These are phyloP conservation scores for Sequoiadendron giganteum DNA, from an alignment of 75 land plant genomes.

Conservation along the genomic window DNA sequence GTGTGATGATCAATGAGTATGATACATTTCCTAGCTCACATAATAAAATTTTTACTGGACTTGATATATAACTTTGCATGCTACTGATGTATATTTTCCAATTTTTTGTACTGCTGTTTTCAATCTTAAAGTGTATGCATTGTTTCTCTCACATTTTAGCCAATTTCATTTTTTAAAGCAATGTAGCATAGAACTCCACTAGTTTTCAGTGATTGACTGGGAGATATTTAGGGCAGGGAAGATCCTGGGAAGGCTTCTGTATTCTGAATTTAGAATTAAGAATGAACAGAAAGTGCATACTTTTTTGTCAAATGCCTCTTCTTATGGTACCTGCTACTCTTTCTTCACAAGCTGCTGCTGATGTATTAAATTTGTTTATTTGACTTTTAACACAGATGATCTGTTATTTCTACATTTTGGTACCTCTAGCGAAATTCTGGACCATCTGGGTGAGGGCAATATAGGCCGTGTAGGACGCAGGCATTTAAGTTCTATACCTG, in stretches of 20 bases:
- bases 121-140: not conserved
- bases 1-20: not conserved
- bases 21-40: not conserved
- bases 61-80: not conserved
- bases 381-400: slow-evolving; percentile 47
- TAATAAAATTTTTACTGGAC: not conserved
- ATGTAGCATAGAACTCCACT: not conserved
- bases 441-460: slow-evolving; percentile 59
- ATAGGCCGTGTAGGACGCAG: slow-evolving; percentile 67
- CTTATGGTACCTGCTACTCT: not conserved
- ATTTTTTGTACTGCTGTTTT: slow-evolving; percentile 1
- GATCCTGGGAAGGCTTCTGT: not conserved
- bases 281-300: not conserved
- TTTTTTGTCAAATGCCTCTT: not conserved
- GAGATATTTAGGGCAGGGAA: not conserved
- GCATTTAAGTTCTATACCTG: slow-evolving; percentile 72
- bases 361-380: not conserved
- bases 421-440: slow-evolving; percentile 88
- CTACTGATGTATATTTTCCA: not conserved
- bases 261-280: not conserved
- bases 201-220: not conserved
- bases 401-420: slow-evolving; percentile 94
- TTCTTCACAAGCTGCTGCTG: not conserved
- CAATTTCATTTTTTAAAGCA: not conserved
- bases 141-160: not conserved